Conservation (phyloP, 2,329 filamentous ascomycete genomes). For the Stachybotrys chartarum region DNA sequence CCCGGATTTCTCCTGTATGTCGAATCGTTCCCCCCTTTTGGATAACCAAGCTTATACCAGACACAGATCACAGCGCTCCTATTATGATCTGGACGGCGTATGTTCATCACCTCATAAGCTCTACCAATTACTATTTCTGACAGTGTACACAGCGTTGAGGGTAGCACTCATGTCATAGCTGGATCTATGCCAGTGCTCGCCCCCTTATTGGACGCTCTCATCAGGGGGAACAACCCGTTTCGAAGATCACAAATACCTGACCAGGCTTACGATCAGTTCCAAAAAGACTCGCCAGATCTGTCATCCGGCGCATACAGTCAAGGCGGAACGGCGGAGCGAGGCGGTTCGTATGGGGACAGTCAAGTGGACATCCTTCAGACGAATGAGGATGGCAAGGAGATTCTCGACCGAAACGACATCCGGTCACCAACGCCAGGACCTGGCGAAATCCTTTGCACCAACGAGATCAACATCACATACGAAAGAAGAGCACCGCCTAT, state of each 20-base stretch:
- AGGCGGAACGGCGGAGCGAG: too few species aligned
- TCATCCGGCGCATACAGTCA: too few species aligned
- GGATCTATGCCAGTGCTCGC: not conserved
- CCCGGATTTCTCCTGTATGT: conserved; percentile 1
- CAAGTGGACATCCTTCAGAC: not conserved
- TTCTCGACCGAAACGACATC: not conserved
- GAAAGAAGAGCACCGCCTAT: not conserved
- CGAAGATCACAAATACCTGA: not conserved
- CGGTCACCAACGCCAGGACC: not conserved
- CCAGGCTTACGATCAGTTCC: not conserved
- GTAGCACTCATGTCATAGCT: not conserved
- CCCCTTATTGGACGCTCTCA: not conserved
- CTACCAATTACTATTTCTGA: not conserved
- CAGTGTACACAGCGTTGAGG: not conserved
- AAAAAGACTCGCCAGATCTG: not conserved
- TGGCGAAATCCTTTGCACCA: conserved; percentile 1
- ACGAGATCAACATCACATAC: not conserved
- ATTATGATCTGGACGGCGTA: conserved; percentile 2
- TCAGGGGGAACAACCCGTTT: not conserved
- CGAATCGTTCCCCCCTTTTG: not conserved
- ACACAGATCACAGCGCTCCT: conserved; percentile 1
- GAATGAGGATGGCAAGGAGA: not conserved
- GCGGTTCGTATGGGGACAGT: not conserved
- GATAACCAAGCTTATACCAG: not conserved
- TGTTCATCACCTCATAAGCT: not conserved